Conservation (phyloP, 139 green algal species). For the Volvox reticuliferus region DNA sequence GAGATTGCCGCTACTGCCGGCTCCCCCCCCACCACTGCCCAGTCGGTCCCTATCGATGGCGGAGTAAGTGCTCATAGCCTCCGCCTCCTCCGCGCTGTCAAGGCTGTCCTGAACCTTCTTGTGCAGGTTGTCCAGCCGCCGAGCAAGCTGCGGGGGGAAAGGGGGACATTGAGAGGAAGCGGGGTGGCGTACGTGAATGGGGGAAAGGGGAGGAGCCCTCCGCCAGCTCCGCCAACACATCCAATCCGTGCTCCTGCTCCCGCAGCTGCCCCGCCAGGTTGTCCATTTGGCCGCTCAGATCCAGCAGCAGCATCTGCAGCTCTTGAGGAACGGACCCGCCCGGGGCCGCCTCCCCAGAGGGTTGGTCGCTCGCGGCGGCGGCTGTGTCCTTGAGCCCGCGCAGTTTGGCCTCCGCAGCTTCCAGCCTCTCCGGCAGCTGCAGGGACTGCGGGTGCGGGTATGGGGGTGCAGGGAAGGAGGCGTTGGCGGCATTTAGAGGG, state of each 20-base stretch:
- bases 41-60: constrained; percentile 3
- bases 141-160: constrained; percentile 25
- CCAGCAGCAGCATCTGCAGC: background rate
- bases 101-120: constrained; percentile 24
- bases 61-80: constrained; percentile 11
- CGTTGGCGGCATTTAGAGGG: no score
- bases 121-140: constrained; percentile 22
- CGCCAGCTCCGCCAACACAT: constrained; percentile 40
- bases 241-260: constrained; percentile 46
- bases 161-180: background rate
- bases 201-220: no score
- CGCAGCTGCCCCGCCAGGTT: background rate
- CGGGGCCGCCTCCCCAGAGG: no score
- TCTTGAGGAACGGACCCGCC: background rate
- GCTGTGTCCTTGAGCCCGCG: background rate
- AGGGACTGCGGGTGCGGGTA: background rate
- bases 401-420: background rate
- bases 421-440: background rate
- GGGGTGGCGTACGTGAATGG: background rate
- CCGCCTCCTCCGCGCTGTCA: constrained; percentile 16
- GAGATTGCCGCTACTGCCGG: no score
- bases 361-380: background rate
- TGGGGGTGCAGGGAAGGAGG: background rate
- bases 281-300: constrained; percentile 17
- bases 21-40: background rate